A percentile compares a stretch with the other conserved stretches of the same genome.
Conservation (phyloP, 2,329 filamentous ascomycete genomes). For the Aaosphaeria pasadenensis region DNA sequence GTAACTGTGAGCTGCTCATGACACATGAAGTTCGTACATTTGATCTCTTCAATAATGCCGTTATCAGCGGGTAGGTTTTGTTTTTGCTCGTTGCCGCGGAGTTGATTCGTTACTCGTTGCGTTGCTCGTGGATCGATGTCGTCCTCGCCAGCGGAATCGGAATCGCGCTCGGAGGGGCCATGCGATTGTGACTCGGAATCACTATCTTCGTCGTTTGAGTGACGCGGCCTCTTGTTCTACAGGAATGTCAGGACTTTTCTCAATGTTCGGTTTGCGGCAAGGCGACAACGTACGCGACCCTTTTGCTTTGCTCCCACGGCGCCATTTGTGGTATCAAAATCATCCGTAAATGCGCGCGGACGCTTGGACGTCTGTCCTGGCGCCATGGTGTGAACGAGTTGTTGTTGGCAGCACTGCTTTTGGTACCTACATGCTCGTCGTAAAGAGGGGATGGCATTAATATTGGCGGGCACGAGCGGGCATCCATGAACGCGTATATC, state of each 20-base stretch:
- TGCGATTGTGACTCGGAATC: background rate
- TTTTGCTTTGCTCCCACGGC: background rate
- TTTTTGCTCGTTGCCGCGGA: conserved; percentile 15
- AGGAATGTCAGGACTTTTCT: background rate
- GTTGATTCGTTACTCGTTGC: conserved; percentile 26
- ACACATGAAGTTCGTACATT: conserved; percentile 95
- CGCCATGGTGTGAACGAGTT: background rate
- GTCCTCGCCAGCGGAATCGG: background rate
- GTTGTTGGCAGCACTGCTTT: background rate
- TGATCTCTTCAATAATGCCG: conserved; percentile 84
- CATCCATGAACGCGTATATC: too few species aligned
- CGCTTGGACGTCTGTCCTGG: background rate
- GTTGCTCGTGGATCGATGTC: conserved; percentile 26
- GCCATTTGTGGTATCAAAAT: background rate
- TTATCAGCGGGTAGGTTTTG: conserved; percentile 72
- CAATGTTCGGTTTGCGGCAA: background rate
- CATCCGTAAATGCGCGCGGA: background rate
- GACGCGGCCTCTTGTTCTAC: background rate
- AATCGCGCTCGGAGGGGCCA: background rate
- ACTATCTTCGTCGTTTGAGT: background rate
- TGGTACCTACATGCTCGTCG: background rate
- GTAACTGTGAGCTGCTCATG: conserved; percentile 77
- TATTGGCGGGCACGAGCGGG: too few species aligned
- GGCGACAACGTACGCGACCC: background rate
- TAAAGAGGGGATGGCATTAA: background rate